Percentiles rank a stretch among this genome's conserved stretches.
These are phyloP conservation scores for Fusarium hostae DNA, from an alignment of 2,329 filamentous ascomycete species.

Conservation along the genomic window DNA sequence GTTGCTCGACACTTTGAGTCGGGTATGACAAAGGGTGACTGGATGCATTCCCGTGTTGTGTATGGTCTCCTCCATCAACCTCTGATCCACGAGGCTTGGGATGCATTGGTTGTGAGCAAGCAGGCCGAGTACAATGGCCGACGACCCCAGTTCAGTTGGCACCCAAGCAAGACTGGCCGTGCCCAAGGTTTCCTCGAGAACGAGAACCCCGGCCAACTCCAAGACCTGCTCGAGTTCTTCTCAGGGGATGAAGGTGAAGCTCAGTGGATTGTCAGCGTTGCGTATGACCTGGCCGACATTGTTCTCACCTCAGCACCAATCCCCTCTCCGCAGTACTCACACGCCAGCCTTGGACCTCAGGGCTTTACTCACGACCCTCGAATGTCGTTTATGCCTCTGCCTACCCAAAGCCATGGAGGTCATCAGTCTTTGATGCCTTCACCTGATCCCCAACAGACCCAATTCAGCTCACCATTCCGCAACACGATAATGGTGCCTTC, in stretches of 20 bases:
- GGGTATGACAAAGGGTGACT: conserved; percentile 71
- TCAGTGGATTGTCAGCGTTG: conserved; percentile 66
- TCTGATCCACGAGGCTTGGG: conserved; percentile 70
- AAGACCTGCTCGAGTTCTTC: conserved; percentile 74
- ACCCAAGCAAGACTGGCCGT: conserved; percentile 65
- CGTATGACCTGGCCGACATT: conserved; percentile 66
- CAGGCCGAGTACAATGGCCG: conserved; percentile 65
- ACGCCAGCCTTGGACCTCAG: conserved; percentile 42
- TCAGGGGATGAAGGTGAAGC: conserved; percentile 67
- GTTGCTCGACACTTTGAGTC: conserved; percentile 75
- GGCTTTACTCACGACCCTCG: conserved; percentile 45
- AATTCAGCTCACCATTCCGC: conserved; percentile 47
- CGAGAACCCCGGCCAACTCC: conserved; percentile 70
- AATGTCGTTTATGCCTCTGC: conserved; percentile 48
- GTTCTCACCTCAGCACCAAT: conserved; percentile 52
- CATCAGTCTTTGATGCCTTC: conserved; percentile 47
- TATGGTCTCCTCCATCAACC: conserved; percentile 75
- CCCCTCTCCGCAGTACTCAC: conserved; percentile 48
- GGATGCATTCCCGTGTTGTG: conserved; percentile 76
- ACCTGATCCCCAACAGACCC: conserved; percentile 45
- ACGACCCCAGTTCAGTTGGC: conserved; percentile 72
- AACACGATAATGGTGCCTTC: conserved; percentile 49
- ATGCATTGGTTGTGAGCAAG: conserved; percentile 62
- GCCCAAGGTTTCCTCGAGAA: conserved; percentile 70
- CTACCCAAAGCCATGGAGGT: conserved; percentile 46